Base-by-base conservation (phyloP, 2,329 filamentous ascomycete genomes). In the Ceratocystis eucalypticola region DNA sequence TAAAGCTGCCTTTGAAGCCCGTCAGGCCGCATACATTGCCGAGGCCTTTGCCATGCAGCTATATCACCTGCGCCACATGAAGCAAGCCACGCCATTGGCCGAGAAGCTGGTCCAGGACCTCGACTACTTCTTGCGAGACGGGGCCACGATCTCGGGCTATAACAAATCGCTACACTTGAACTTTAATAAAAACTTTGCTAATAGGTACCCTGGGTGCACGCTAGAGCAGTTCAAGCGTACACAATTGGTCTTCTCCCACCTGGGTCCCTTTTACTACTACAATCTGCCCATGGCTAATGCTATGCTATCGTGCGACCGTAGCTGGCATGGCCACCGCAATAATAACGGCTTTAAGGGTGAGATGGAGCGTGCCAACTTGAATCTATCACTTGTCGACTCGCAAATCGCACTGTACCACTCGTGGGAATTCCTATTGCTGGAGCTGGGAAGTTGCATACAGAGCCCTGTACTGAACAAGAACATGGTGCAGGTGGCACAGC, bases 11-110 rank as follows among this genome's bases (percentile, higher is more conserved):
- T 80, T 82, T 67, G 82, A 87, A 69, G 87, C 87, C 6, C 81
- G 85, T 68, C 84, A 96, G 70, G 90, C 91, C 3, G 88, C 91
- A 2, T 86, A 91, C 69, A 82, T 96, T 69, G 90, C 89, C 15
- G 91, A 97, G 73, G 88, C 94, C 50, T 85, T 96, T 68, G 89
- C 92, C 2, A 91, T 97, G 82, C 90, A 96, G 74, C 79, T 97
- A 20, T 95, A 96, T 73, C 87, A 90, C 71, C 83, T 89, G 22
- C 88, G 91, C 55, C 89, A 96, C 73, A 83, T 86, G 68, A 87
- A 88, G 10, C 85, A 89, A 70, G 80, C 80, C 0, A 77, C 80
- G 45, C 77, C 79, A 0, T 83, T 93, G 66, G 83, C 91, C 28
- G 87, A 87, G 70, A 84, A 84, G 8, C 78, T 97, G 1, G 80